phyloP scores from a whole-genome alignment of 371 early-diverging fungal genomes.

The Lichtheimia ramosa region DNA sequence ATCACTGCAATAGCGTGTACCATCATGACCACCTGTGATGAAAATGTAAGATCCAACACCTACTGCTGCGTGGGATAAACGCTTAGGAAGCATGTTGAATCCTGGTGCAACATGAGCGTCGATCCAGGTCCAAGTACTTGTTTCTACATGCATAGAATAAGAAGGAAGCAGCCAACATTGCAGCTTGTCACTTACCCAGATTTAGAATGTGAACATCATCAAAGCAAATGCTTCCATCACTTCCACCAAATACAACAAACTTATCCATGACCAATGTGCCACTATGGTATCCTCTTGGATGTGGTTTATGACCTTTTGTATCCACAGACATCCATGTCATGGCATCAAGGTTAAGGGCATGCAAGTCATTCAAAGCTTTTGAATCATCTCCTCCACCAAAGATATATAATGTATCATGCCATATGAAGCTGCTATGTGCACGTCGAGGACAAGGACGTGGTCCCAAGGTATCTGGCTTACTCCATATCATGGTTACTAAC shows the following conservation, averaged over 20 bases:
- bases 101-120: constrained; percentile 51
- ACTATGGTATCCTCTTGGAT: constrained; percentile 87
- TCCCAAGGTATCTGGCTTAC: constrained; percentile 57
- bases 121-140: constrained; percentile 10
- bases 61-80: constrained; percentile 80
- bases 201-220: constrained; percentile 81
- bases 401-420: constrained; percentile 72
- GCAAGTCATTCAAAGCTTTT: constrained; percentile 79
- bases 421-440: constrained; percentile 82
- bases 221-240: constrained; percentile 88
- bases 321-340: constrained; percentile 59
- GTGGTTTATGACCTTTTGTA: constrained; percentile 64
- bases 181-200: constrained; percentile 24
- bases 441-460: constrained; percentile 71
- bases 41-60: constrained; percentile 85
- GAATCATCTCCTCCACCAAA: constrained; percentile 86
- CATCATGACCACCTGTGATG: constrained; percentile 87
- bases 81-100: constrained; percentile 56
- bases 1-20: constrained; percentile 72
- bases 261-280: constrained; percentile 58
- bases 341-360: constrained; percentile 56
- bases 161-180: background rate
- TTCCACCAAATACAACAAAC: constrained; percentile 86
- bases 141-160: constrained; percentile 53
- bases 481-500: constrained; percentile 67